A percentile compares a stretch with the other conserved stretches of the same genome.
Conservation (phyloP, 306 rosid genomes). For the Dryas octopetala region DNA sequence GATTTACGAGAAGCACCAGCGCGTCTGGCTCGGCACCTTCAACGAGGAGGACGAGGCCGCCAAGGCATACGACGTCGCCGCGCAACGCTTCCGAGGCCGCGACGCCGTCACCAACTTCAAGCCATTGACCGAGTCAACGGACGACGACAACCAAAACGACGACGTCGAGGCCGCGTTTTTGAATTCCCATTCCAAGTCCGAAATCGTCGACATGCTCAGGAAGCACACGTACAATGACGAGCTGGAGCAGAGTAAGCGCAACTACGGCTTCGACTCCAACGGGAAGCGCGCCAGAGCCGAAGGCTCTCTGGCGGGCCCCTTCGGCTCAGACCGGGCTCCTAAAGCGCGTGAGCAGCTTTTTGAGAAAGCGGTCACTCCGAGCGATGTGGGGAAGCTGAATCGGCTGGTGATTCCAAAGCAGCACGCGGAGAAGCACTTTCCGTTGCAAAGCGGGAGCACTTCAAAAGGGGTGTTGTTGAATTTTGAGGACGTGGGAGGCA, state of each 20-base stretch:
- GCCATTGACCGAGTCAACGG: slow-evolving; percentile 20
- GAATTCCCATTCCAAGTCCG: slow-evolving; percentile 75
- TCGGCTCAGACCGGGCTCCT: slow-evolving; percentile 19
- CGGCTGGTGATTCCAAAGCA: slow-evolving; percentile 92
- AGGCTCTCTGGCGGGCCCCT: neutral
- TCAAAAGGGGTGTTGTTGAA: slow-evolving; percentile 66
- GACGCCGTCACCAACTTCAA: slow-evolving; percentile 92
- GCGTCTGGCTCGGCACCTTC: slow-evolving; percentile 97
- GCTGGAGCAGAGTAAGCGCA: slow-evolving; percentile 74
- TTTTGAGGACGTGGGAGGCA: slow-evolving; percentile 87
- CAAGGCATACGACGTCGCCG: slow-evolving; percentile 80
- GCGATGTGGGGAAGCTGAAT: slow-evolving; percentile 92
- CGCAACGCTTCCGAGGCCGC: slow-evolving; percentile 85
- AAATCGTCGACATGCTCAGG: slow-evolving; percentile 93
- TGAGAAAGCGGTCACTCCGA: slow-evolving; percentile 89
- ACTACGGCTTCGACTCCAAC: slow-evolving; percentile 37
- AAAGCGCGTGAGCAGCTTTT: slow-evolving; percentile 71
- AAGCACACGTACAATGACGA: slow-evolving; percentile 95
- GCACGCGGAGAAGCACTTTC: slow-evolving; percentile 95
- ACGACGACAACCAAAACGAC: slow-evolving; percentile 20
- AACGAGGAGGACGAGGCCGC: slow-evolving; percentile 94
- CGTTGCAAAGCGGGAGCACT: slow-evolving; percentile 47
- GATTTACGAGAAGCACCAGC: slow-evolving; percentile 99
- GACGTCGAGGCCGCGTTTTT: slow-evolving; percentile 58
- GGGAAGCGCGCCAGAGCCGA: slow-evolving; percentile 9